These are phyloP conservation scores for Lachancea thermotolerans DNA, from an alignment of 805 yeast genomes.

Conservation along the genomic window DNA sequence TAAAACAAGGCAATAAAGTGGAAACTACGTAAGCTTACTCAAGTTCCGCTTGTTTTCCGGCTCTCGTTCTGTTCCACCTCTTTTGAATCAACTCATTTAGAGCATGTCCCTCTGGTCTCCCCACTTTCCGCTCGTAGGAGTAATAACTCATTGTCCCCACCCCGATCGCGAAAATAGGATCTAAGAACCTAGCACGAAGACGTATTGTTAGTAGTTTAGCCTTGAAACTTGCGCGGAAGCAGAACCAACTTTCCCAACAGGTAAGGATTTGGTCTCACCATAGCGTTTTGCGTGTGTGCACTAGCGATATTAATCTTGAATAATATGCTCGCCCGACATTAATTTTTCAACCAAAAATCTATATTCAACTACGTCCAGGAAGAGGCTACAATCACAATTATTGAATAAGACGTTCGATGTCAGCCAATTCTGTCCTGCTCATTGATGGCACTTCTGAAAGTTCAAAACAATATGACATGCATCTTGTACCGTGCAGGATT, in stretches of 20 bases:
- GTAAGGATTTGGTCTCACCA: conserved; percentile 14
- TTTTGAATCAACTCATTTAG: conserved; percentile 46
- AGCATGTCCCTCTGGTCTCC: conserved; percentile 53
- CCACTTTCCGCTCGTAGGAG: conserved; percentile 52
- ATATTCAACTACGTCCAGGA: no score
- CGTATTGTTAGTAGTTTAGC: background rate
- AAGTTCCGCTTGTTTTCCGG: background rate
- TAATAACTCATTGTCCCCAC: conserved; percentile 61
- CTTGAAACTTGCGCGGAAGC: background rate
- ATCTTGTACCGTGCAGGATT: conserved; percentile 21
- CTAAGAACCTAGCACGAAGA: conserved; percentile 37
- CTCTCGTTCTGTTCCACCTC: conserved; percentile 19
- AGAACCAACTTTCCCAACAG: conserved; percentile 24
- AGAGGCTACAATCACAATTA: no score
- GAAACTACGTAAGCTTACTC: no score
- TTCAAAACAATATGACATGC: conserved; percentile 10
- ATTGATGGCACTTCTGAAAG: background rate
- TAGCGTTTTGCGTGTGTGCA: background rate
- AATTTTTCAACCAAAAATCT: no score
- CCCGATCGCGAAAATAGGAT: conserved; percentile 57
- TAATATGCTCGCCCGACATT: no score
- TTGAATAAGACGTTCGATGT: no score
- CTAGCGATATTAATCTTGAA: no score
- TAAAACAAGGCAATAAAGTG: no score
- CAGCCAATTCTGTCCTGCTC: background rate